Percentiles rank a stretch among this genome's conserved stretches.
phyloP scores from a whole-genome alignment of 257 asterid species.

The Nicotiana obtusifolia region DNA sequence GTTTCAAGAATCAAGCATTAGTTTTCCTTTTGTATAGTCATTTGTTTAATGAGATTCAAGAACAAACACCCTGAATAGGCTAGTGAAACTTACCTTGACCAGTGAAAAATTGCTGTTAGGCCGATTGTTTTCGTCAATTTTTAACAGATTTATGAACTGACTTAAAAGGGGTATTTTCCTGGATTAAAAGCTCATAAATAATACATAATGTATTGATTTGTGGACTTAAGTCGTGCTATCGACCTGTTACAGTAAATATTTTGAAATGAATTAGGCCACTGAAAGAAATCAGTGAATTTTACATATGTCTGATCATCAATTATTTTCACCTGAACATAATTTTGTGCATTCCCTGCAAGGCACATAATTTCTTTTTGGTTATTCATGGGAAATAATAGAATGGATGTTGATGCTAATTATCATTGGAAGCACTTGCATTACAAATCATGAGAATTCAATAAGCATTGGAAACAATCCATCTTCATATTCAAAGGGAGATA shows the following conservation, averaged over 20 bases:
- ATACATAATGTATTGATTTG: background rate
- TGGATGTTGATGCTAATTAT: background rate
- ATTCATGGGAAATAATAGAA: background rate
- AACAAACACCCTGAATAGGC: background rate
- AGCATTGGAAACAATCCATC: background rate
- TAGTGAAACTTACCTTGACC: background rate
- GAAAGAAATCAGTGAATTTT: background rate
- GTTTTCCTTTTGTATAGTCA: background rate
- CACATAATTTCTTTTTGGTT: background rate
- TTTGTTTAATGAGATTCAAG: background rate
- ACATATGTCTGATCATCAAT: background rate
- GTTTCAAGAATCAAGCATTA: background rate
- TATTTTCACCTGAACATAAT: background rate
- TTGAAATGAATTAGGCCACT: background rate
- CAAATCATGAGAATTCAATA: background rate
- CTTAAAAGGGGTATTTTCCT: background rate
- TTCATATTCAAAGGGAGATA: too few species aligned
- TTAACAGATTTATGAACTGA: background rate
- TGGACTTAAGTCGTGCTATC: background rate
- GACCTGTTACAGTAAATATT: background rate
- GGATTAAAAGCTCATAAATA: background rate
- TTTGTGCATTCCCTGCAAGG: background rate
- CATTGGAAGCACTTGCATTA: background rate
- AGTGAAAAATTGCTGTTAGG: background rate
- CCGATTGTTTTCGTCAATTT: background rate